Percentiles rank a stretch among this genome's conserved stretches.
Conservation (phyloP, 257 asterid species). For the Petrea volubilis region DNA sequence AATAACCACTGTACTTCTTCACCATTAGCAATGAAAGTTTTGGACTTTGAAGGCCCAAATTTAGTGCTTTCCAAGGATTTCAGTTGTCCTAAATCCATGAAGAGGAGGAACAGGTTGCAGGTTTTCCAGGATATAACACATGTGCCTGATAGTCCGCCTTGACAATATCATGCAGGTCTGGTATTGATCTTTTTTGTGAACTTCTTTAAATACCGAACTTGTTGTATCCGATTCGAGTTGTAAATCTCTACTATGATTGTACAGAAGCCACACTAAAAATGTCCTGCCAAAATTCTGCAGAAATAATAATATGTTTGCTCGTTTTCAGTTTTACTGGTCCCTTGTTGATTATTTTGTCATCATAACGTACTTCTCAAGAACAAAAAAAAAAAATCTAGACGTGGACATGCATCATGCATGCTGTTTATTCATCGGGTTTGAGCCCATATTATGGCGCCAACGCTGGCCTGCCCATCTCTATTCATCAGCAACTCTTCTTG, state of each 20-base stretch:
- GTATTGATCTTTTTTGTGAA: not conserved
- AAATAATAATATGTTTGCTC: not conserved
- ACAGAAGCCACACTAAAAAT: not conserved
- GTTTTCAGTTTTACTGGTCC: not conserved
- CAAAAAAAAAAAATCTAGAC: no score
- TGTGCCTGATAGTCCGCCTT: slow-evolving; percentile 32
- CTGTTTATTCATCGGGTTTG: not conserved
- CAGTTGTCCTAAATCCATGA: slow-evolving; percentile 19
- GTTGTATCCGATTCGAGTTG: not conserved
- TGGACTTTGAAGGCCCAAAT: slow-evolving; percentile 33
- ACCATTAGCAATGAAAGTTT: slow-evolving; percentile 29
- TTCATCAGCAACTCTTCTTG: slow-evolving; percentile 18
- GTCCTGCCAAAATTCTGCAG: not conserved
- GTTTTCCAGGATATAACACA: slow-evolving; percentile 57
- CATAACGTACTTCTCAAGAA: no score
- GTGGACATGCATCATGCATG: not conserved
- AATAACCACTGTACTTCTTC: slow-evolving; percentile 22
- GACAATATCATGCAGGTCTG: not conserved
- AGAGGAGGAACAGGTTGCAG: slow-evolving; percentile 50
- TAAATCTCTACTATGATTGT: not conserved
- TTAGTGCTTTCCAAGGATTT: slow-evolving; percentile 12
- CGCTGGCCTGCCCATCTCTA: not conserved
- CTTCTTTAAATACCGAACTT: not conserved
- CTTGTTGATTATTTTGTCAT: no score
- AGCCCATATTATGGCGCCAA: not conserved